Percentiles rank a stretch among this genome's conserved stretches.
These are phyloP conservation scores for Fistulinella prunicolor DNA, from an alignment of 768 basidiomycete genomes.

Conservation along the genomic window DNA sequence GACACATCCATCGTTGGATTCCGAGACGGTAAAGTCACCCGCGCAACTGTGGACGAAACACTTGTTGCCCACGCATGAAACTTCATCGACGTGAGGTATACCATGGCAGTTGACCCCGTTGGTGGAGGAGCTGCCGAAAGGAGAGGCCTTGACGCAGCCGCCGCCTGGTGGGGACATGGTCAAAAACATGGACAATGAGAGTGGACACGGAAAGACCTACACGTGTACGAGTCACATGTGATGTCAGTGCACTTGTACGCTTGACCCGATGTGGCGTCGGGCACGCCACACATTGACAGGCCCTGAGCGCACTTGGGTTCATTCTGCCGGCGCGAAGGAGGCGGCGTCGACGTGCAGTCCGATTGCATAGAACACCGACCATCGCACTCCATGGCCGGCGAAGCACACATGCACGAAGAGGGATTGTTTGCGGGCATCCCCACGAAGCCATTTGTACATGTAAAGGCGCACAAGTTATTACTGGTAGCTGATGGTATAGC, in stretches of 20 bases:
- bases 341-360: constrained; percentile 16
- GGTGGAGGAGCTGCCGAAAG: constrained; percentile 13
- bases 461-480: constrained; percentile 27
- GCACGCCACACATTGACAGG: constrained; percentile 28
- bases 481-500: constrained; percentile 14
- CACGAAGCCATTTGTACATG: constrained; percentile 28
- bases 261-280: constrained; percentile 10
- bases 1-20: constrained; percentile 15
- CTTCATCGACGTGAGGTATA: constrained; percentile 28
- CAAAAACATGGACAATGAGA: not conserved
- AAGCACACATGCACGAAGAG: constrained; percentile 28
- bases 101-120: constrained; percentile 33
- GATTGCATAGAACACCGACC: constrained; percentile 29
- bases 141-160: constrained; percentile 29
- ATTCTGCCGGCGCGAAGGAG: constrained; percentile 18
- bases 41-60: constrained; percentile 31
- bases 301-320: constrained; percentile 21
- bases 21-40: constrained; percentile 15
- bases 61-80: constrained; percentile 24
- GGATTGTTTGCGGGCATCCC: constrained; percentile 17
- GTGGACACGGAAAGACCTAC: constrained; percentile 22
- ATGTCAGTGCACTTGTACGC: constrained; percentile 33
- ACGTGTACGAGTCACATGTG: constrained; percentile 24
- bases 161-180: constrained; percentile 26
- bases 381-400: constrained; percentile 26